These are phyloP conservation scores for Kuraishia hungarica DNA, from an alignment of 805 yeast species.

Conservation along the genomic window DNA sequence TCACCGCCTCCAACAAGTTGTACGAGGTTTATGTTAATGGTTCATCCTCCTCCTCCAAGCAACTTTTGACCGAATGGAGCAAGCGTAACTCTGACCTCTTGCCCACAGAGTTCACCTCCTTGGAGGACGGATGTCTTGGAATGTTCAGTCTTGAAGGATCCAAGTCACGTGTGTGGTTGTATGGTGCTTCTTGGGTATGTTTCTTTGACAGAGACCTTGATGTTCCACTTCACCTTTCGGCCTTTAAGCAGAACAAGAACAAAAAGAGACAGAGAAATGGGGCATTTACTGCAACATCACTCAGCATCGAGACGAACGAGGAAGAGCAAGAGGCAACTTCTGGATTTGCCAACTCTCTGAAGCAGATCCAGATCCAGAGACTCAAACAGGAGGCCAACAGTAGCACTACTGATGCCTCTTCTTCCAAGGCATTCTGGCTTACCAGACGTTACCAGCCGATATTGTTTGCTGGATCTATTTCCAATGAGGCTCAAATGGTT, in stretches of 20 bases:
- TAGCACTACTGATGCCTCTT: conserved; percentile 16
- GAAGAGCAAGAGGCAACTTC: conserved; percentile 11
- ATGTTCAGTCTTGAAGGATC: conserved; percentile 32
- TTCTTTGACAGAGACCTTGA: conserved; percentile 59
- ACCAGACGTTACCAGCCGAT: conserved; percentile 71
- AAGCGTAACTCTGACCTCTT: conserved; percentile 63
- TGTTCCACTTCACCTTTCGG: conserved; percentile 35
- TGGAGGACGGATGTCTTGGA: conserved; percentile 68
- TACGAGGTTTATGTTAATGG: conserved; percentile 49
- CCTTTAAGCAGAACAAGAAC: conserved; percentile 19
- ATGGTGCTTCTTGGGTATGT: conserved; percentile 77
- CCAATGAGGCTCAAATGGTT: conserved; percentile 44
- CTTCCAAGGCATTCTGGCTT: conserved; percentile 54
- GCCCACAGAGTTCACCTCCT: conserved; percentile 52
- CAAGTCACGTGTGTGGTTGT: conserved; percentile 61
- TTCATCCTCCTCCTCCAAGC: conserved; percentile 4
- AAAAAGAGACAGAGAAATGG: conserved; percentile 25
- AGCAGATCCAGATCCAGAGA: conserved; percentile 6
- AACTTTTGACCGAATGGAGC: conserved; percentile 68
- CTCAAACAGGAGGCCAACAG: conserved; percentile 3
- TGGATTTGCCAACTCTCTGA: conserved; percentile 4
- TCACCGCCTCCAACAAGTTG: conserved; percentile 68
- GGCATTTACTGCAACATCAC: conserved; percentile 8
- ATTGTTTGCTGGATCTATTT: conserved; percentile 49
- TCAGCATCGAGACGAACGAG: background rate